Conservation (phyloP, 2,329 filamentous ascomycete genomes). For the Colletotrichum filicis region DNA sequence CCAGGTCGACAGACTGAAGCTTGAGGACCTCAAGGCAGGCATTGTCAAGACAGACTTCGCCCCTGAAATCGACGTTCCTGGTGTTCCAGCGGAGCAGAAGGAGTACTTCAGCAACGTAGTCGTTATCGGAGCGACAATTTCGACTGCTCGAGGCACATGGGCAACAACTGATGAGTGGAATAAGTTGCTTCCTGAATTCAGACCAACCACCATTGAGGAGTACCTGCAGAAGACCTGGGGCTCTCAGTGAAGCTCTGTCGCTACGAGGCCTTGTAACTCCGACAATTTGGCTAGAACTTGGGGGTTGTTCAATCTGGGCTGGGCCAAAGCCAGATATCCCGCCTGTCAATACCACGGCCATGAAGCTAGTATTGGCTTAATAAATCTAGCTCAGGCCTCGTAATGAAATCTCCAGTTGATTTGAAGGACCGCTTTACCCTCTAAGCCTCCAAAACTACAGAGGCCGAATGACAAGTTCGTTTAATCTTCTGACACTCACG, state of each 20-base stretch:
- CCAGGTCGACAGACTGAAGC: conserved; percentile 43
- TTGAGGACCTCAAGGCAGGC: conserved; percentile 44
- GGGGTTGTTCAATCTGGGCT: no score
- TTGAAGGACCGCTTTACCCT: no score
- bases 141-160: conserved; percentile 37
- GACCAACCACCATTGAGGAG: conserved; percentile 43
- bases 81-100: conserved; percentile 41
- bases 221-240: conserved; percentile 43
- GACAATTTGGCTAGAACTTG: background rate
- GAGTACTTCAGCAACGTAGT: conserved; percentile 38
- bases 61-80: conserved; percentile 41
- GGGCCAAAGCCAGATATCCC: no score
- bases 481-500: no score
- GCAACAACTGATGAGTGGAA: conserved; percentile 48
- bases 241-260: background rate
- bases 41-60: conserved; percentile 40
- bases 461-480: no score
- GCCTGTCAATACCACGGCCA: no score
- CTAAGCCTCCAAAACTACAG: no score
- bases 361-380: no score
- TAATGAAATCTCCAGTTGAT: no score
- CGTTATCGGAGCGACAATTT: conserved; percentile 40
- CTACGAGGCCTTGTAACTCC: no score
- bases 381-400: no score
- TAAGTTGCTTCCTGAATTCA: conserved; percentile 45